phyloP scores from a whole-genome alignment of 495 filamentous ascomycete species.

The Neurospora terricola region DNA sequence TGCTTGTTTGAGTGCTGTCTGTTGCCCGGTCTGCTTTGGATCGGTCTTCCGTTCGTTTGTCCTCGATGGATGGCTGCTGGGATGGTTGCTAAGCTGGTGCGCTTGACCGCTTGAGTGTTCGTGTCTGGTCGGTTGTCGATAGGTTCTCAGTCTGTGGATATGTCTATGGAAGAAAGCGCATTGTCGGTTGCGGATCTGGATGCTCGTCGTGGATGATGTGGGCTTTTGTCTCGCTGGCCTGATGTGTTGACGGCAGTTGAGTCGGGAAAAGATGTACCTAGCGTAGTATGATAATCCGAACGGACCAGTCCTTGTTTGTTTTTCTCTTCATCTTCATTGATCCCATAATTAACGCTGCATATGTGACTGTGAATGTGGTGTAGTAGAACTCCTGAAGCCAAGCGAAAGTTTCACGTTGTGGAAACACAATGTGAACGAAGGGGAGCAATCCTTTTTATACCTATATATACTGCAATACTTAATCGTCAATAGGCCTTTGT shows the following conservation, averaged over 20 bases:
- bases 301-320: not conserved
- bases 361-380: too few species aligned
- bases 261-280: not conserved
- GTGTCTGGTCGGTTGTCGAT: not conserved
- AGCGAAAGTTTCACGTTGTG: too few species aligned
- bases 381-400: too few species aligned
- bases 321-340: not conserved
- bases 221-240: not conserved
- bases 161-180: too few species aligned
- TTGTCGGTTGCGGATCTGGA: not conserved
- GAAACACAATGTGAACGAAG: not conserved
- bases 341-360: not conserved
- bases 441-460: not conserved
- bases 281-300: not conserved
- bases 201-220: not conserved
- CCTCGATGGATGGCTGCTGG: not conserved
- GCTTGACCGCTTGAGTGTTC: not conserved
- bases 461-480: too few species aligned
- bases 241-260: not conserved
- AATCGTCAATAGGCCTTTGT: too few species aligned
- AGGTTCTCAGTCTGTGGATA: too few species aligned
- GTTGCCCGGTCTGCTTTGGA: not conserved
- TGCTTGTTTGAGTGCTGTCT: not conserved
- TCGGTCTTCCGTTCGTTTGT: not conserved
- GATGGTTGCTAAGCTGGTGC: not conserved